A percentile compares a stretch with the other conserved stretches of the same genome.
Conservation (phyloP, 2,329 filamentous ascomycete genomes). For the Colletotrichum simmondsii region DNA sequence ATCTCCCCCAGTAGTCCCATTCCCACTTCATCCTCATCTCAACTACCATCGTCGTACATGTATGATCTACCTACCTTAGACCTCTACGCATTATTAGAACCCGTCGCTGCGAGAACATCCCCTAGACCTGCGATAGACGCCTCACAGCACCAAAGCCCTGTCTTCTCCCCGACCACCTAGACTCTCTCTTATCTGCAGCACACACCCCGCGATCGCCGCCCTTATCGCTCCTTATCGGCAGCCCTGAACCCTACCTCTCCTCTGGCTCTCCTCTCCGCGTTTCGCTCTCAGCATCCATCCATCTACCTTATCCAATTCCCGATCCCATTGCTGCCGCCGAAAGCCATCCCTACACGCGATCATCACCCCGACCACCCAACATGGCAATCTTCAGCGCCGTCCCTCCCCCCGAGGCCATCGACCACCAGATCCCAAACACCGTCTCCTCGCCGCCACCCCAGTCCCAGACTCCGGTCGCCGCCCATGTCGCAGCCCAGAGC, state of each 20-base stretch:
- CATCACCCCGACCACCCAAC: conserved; percentile 28
- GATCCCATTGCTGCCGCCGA: neutral
- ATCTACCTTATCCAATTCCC: neutral
- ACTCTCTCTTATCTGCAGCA: conserved; percentile 7
- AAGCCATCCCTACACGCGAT: neutral
- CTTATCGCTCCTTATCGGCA: conserved; percentile 28
- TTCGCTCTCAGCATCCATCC: neutral
- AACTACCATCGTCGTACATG: neutral
- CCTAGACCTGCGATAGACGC: neutral
- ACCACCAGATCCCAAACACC: conserved; percentile 37
- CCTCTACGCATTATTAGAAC: neutral
- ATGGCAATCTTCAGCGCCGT: conserved; percentile 67
- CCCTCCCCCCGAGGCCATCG: conserved; percentile 54
- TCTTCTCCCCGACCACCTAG: neutral
- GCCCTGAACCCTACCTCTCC: conserved; percentile 28
- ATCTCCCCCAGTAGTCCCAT: neutral
- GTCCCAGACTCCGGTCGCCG: conserved; percentile 23
- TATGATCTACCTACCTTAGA: neutral
- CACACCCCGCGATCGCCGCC: conserved; percentile 24
- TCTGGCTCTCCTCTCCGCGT: neutral
- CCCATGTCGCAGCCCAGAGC: conserved; percentile 38
- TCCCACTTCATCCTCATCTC: neutral
- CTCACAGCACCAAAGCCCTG: neutral
- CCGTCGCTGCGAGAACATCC: neutral
- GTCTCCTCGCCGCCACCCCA: conserved; percentile 34